Evolutionary conservation across 75 land plant species (phyloP), one percentile per base, ranked within the genome.

Genomic region (Picea glauca): DNA sequence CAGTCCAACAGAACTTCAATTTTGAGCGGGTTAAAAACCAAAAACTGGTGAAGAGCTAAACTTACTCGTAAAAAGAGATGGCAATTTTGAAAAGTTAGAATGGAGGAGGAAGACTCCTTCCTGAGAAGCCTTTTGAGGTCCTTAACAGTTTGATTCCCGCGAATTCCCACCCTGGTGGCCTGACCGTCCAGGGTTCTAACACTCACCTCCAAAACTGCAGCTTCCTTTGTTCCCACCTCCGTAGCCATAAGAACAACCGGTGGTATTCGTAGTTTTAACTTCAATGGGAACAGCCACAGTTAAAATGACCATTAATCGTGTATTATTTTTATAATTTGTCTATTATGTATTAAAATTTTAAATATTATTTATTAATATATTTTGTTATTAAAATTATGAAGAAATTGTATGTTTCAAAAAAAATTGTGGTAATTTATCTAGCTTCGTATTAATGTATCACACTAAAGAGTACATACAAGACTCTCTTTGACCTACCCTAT

Each of bases 41-140:
- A 11, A 40, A 6, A 56, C 4, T 26, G 17, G 4, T 54, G 23
- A 20, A 30, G 4, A 43, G 57, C 58, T 60, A 43, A 3, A 58
- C 78, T 61, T 76, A 84, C 98, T 81, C 88, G 88, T 81, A 86
- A 84, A 77, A 91, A 93, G 63, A 95, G 93, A 83, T 95, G 95
- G 40, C 93, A 95, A 82, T 87, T 84, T 54, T 81, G 84, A 62
- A 80, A 87, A 15, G 12, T 30, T 1, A 72, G 58, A 21, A 85
- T 91, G 33, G 90, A 80, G 62, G 90, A 80, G 59, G 78, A 63
- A 72, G 82, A 80, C 1, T 79, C 77, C 23, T 82, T 78, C 58
- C 77, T 87, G 80, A 95, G 60, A 3, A 86, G 77, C 61, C 73
- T 58, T 81, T 93, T 91, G 59, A 95, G 79, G 14, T 93, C 87